Percentiles rank a stretch among this genome's conserved stretches.
Conservation (phyloP, 2,329 filamentous ascomycete species). For the Ceratocystis huliohia region DNA sequence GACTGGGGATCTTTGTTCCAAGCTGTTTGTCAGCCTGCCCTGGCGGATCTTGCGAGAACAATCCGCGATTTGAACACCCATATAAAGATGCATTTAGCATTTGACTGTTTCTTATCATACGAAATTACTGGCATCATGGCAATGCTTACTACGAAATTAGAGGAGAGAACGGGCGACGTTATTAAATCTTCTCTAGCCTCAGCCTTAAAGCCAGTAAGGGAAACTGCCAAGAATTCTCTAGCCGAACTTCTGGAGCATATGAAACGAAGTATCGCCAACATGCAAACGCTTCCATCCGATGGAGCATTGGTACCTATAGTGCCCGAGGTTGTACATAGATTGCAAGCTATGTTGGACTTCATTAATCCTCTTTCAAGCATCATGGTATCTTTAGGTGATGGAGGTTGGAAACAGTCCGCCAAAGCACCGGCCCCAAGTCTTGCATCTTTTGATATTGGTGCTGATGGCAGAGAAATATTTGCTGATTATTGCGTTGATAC, state of each 20-base stretch:
- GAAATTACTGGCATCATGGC: constrained; percentile 89
- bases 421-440: constrained; percentile 49
- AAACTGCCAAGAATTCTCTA: constrained; percentile 80
- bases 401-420: constrained; percentile 62
- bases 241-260: constrained; percentile 75
- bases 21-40: constrained; percentile 61
- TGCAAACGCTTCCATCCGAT: constrained; percentile 62
- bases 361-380: constrained; percentile 76
- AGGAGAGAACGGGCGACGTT: constrained; percentile 63
- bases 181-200: constrained; percentile 73
- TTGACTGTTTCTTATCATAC: constrained; percentile 89
- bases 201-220: constrained; percentile 75
- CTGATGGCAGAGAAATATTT: constrained; percentile 78
- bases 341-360: constrained; percentile 80
- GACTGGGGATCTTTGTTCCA: constrained; percentile 73
- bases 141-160: constrained; percentile 63
- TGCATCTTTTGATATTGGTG: constrained; percentile 72
- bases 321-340: constrained; percentile 68
- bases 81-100: constrained; percentile 72
- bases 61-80: constrained; percentile 80
- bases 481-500: constrained; percentile 83
- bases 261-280: constrained; percentile 50
- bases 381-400: constrained; percentile 82
- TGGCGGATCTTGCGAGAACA: constrained; percentile 74
- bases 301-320: constrained; percentile 68